Evolutionary conservation across 2,329 filamentous ascomycete genomes (phyloP), one percentile per base, ranked within the genome.

Genomic region (Epichloe uncinata): DNA sequence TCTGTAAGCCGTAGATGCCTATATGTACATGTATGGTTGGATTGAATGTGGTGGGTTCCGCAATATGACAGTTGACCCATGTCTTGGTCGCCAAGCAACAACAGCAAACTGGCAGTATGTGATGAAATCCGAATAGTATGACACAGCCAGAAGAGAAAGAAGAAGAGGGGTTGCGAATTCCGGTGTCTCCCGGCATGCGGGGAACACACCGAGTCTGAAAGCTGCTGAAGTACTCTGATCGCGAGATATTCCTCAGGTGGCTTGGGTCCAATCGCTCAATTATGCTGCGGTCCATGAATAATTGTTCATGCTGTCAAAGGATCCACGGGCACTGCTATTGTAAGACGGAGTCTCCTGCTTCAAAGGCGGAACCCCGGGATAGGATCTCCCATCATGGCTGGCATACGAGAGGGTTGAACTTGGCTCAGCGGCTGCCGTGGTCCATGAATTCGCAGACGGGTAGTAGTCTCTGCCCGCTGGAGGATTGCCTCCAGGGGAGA

Each of bases 261-360:
- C 15, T 8, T n/a, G 13, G 1, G 5, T 16, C 2, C 15, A n/a
- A 20, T 16, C 11, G 40, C 20, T 16, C n/a, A 12, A 41, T 55
- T 63, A 76, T 50, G 71, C 74, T 47, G 70, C 66, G 55, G 72
- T 77, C 77, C 77, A 80, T 34, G 75, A 77, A 60, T 80, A 80
- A 59, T 78, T 73, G 59, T 70, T 73, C 62, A 78, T 67, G 45
- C 65, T 66, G 49, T 73, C 71, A 51, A 73, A 74, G 13, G 74
- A 74, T 16, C 67, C 68, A 43, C 69, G 62, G 33, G 65, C 56
- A 12, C 61, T 63, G 41, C 64, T 63, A 26, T 59, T 66, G 50
- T 74, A 75, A 3, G 68, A 65, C 13, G 71, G 65, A 11, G 69
- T 60, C 15, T 68, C 65, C 6, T 63, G 54, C 56, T 66, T 66